Percentiles rank a stretch among this genome's conserved stretches.
These are phyloP conservation scores for Papiliotrema nemorosa DNA, from an alignment of 1,284 basidiomycete species.

Conservation along the genomic window DNA sequence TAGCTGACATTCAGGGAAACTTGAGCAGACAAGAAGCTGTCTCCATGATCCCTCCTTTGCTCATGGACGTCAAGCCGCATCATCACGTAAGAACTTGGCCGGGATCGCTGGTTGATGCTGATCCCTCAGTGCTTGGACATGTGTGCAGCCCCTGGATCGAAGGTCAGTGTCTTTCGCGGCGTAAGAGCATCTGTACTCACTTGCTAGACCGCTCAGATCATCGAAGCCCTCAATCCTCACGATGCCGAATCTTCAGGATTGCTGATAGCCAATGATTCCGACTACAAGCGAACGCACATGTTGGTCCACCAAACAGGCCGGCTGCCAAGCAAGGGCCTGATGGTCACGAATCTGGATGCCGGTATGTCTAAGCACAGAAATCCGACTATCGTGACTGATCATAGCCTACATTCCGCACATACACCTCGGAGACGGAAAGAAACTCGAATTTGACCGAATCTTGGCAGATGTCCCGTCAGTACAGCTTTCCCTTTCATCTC, in stretches of 20 bases:
- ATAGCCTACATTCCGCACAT: constrained; percentile 71
- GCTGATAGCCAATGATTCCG: constrained; percentile 54
- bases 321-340: constrained; percentile 83
- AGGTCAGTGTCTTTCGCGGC: constrained; percentile 54
- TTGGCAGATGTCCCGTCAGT: constrained; percentile 87
- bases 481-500: background rate
- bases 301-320: constrained; percentile 97
- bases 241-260: constrained; percentile 43
- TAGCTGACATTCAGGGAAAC: constrained; percentile 64
- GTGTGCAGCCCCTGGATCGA: constrained; percentile 99
- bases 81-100: constrained; percentile 61
- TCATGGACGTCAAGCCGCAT: constrained; percentile 90
- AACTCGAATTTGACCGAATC: constrained; percentile 84
- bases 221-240: constrained; percentile 49
- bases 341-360: constrained; percentile 96
- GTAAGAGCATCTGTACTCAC: background rate
- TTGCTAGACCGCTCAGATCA: constrained; percentile 44
- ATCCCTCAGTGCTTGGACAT: constrained; percentile 80
- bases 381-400: background rate
- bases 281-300: constrained; percentile 91
- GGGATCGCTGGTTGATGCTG: no score
- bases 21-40: constrained; percentile 96
- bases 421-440: constrained; percentile 49
- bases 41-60: constrained; percentile 95
- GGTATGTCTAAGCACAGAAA: constrained; percentile 40